Percentiles rank a stretch among this genome's conserved stretches.
Evolutionary conservation across 2,329 filamentous ascomycete genomes (phyloP).

Genomic region (Alternaria gaisen): DNA sequence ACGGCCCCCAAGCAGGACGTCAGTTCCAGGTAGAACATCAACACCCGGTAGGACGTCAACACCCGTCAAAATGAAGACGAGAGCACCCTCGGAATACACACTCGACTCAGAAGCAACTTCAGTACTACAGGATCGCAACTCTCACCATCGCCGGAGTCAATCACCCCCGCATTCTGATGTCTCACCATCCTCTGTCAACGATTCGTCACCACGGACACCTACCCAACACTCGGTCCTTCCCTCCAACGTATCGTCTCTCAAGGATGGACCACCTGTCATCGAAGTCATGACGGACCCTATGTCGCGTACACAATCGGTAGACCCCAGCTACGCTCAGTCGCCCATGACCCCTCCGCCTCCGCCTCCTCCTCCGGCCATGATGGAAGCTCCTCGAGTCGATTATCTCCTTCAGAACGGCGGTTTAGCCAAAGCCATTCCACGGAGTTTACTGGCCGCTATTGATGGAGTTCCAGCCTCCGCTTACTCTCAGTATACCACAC

Average conservation of each 20-base stretch:
- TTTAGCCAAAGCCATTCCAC: constrained; percentile 74
- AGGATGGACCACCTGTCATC: constrained; percentile 51
- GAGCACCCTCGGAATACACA: constrained; percentile 53
- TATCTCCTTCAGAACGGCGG: constrained; percentile 92
- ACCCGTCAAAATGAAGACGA: constrained; percentile 38
- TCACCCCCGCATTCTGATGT: constrained; percentile 50
- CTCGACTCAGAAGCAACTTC: constrained; percentile 59
- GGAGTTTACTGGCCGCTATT: constrained; percentile 73
- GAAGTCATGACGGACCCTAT: constrained; percentile 56
- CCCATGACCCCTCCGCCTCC: constrained; percentile 68
- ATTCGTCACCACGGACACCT: constrained; percentile 58
- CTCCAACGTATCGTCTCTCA: constrained; percentile 39
- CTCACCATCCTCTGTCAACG: constrained; percentile 53
- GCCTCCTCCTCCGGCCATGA: constrained; percentile 74
- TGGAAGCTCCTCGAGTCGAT: constrained; percentile 82
- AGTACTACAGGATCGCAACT: constrained; percentile 52
- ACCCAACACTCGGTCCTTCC: constrained; percentile 52
- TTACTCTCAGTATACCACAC: constrained; percentile 67
- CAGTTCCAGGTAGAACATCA: constrained; percentile 27
- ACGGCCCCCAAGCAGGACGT: constrained; percentile 33
- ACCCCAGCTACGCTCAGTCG: constrained; percentile 55
- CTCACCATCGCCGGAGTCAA: constrained; percentile 27
- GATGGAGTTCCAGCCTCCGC: constrained; percentile 65
- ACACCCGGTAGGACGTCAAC: constrained; percentile 35
- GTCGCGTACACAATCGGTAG: constrained; percentile 45